Conservation (phyloP, 768 basidiomycete genomes). For the Candolleomyces aberdarensis region DNA sequence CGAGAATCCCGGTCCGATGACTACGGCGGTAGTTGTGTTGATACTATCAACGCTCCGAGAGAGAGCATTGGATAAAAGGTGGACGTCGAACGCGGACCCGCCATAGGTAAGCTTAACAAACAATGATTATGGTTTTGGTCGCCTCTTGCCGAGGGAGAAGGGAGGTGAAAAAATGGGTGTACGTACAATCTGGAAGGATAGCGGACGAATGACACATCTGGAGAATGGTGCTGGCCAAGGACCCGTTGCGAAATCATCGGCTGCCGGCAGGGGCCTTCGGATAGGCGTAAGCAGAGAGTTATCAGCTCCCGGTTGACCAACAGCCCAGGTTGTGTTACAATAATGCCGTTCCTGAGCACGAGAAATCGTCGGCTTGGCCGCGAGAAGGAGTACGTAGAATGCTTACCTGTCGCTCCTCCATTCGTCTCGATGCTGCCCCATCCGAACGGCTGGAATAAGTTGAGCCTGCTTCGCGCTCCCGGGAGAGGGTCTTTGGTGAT, state of each 20-base stretch:
- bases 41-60: slow-evolving; percentile 46
- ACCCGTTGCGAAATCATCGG: slow-evolving; percentile 60
- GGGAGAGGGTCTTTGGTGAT: slow-evolving; percentile 66
- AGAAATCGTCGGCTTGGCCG: background rate
- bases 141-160: slow-evolving; percentile 41
- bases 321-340: slow-evolving; percentile 51
- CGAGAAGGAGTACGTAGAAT: background rate
- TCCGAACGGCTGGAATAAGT: slow-evolving; percentile 69
- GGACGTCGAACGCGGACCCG: slow-evolving; percentile 66
- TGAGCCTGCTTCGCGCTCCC: slow-evolving; percentile 63
- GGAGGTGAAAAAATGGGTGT: background rate
- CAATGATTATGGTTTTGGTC: slow-evolving; percentile 59
- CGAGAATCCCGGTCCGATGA: slow-evolving; percentile 69
- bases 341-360: slow-evolving; percentile 68
- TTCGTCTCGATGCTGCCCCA: slow-evolving; percentile 62
- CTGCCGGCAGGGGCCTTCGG: slow-evolving; percentile 54
- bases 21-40: slow-evolving; percentile 45
- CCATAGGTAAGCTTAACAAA: slow-evolving; percentile 66
- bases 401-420: slow-evolving; percentile 60
- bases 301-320: slow-evolving; percentile 59
- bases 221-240: slow-evolving; percentile 53
- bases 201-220: slow-evolving; percentile 81
- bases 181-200: slow-evolving; percentile 53
- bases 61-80: slow-evolving; percentile 51
- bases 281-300: slow-evolving; percentile 66